phyloP scores from a whole-genome alignment of 1,284 basidiomycete genomes.

The Dichomitus squalens region DNA sequence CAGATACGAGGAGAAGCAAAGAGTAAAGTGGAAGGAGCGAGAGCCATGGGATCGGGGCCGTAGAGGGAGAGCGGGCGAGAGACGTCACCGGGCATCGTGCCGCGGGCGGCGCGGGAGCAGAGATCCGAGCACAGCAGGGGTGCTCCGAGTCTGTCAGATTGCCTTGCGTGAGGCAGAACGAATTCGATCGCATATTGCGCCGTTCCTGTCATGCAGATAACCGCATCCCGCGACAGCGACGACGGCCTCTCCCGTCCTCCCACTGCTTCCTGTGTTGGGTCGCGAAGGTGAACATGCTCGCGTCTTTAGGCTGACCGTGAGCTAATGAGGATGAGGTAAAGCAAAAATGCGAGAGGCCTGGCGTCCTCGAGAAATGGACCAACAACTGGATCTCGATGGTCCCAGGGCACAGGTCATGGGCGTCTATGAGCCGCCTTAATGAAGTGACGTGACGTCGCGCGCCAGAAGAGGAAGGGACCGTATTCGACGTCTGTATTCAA shows the following conservation, averaged over 20 bases:
- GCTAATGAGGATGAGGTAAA: no score
- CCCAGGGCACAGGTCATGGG: background rate
- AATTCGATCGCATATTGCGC: background rate
- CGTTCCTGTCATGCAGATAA: background rate
- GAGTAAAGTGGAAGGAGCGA: background rate
- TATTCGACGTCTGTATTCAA: constrained; percentile 24
- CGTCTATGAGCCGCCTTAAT: no score
- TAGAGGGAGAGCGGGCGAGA: no score
- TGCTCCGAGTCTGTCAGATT: no score
- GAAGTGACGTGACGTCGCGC: background rate
- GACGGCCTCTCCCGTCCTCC: background rate
- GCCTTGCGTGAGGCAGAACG: background rate
- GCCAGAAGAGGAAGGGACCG: constrained; percentile 2
- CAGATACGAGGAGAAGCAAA: background rate
- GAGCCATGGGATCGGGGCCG: background rate
- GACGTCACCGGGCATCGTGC: background rate
- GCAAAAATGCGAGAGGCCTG: no score
- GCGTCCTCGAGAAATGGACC: background rate
- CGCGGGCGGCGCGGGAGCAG: no score
- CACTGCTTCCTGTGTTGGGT: background rate
- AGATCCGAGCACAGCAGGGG: no score
- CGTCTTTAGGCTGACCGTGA: no score
- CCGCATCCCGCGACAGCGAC: constrained; percentile 4
- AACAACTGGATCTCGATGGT: background rate
- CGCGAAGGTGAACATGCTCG: background rate